Base-by-base conservation (phyloP, 2,329 filamentous ascomycete species). In the Ascochyta lentis region DNA sequence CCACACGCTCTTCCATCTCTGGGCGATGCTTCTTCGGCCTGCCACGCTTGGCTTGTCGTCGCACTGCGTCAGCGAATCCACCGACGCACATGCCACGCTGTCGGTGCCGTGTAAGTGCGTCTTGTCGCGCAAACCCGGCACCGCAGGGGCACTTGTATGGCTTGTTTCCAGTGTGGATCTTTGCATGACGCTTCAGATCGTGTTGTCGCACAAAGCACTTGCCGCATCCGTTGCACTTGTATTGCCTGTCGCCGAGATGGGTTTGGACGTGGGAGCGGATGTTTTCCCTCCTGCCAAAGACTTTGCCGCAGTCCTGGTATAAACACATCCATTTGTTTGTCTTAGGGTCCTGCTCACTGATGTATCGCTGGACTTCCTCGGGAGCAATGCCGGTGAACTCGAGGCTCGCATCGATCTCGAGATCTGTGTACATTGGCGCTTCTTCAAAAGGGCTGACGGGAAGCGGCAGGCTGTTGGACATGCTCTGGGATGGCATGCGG, bases 251-350 rank as follows among this genome's bases (percentile, higher is more conserved):
- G 68, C 96, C 95, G 61, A 99, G 88, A 77, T 99, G 95, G 3
- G 95, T 99, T 78, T 99, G 95, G 13, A 99, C 91, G 75, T 99
- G 95, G 0, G 93, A 96, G 75, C 96, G 96, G 81, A 98, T 97
- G 78, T 99, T 98, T 76, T 99, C 95, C 76, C 97, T 96, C 66
- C 95, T 87, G n/a, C 93, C 94, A 72, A 99, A 98, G 49, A 88
- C 86, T 76, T 96, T 96, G 65, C 88, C 85, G 76, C 95, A 99
- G 26, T 87, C 88, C 8, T 91, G 80, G 66, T 76, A 82, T 15
- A 82, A 70, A 66, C 80, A 83, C 10, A 75, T 79, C 76, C 79
- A 82, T 34, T 80, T 77, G 60, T 76, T 75, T 48, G 74, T 78
- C 15, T 65, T 64, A 5, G 73, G 67, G 40, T 79, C 72, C 57